Evolutionary conservation across 306 rosid genomes (phyloP), one percentile per base, ranked within the genome.

Genomic region (Mucuna pruriens): DNA sequence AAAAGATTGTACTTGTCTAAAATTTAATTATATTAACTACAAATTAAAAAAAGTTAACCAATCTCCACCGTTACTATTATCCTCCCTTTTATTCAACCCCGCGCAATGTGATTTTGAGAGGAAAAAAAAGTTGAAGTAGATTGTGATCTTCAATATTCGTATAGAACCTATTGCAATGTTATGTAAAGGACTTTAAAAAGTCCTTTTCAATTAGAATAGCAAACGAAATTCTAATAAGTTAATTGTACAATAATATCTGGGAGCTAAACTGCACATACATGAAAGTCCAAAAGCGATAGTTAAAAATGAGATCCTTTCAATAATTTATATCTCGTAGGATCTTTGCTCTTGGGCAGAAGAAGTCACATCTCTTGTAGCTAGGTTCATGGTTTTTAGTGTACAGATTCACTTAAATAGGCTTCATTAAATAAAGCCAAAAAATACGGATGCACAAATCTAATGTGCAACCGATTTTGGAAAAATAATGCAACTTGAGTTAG

Each of bases 311-410:
- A 46, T 25, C 20, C 16, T 71, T 6, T 20, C 19, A 71, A 60
- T 44, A 58, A 60, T 15, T 2, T 44, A 9, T 29, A 25, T 29
- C n/a, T n/a, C 23, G 31, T 23, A 73, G 17, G 80, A 80, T 72
- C 46, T 49, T 73, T 73, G 80, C 38, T 52, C 60, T 38, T 81
- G 29, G 80, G 31, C 58, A 49, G 73, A 73, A 64, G 19, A 25
- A 64, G 84, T 81, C 80, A 63, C 60, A 49, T 39, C 74, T n/a
- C n/a, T 34, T 7, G 51, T 19, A 39, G 73, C 9, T 65, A 71
- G 79, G 69, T 71, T 74, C 84, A n/a, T 72, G 57, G 19, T 38
- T n/a, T n/a, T n/a, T n/a, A n/a, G 58, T 48, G 75, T 67, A 82
- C 42, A 25, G n/a, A 42, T 64, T 73, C 52, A 39, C n/a, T n/a